Evolutionary conservation across 2,329 filamentous ascomycete species (phyloP).

Genomic region (Trichophyton simii): DNA sequence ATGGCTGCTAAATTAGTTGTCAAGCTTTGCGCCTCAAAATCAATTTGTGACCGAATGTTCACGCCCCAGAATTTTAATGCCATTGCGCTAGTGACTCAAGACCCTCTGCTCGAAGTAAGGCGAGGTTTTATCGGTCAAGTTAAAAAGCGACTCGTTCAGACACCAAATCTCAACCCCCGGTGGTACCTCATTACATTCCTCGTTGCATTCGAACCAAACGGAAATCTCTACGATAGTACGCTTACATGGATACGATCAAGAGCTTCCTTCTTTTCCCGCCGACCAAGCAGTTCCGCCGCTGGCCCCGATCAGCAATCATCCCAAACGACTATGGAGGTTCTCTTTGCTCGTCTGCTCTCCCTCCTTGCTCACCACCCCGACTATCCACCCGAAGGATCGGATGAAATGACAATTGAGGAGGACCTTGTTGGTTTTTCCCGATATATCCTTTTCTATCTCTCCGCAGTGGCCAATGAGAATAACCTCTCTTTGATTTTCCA

Average conservation of each 20-base stretch:
- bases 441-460: constrained; percentile 84
- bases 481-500: constrained; percentile 85
- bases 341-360: constrained; percentile 71
- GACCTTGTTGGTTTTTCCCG: constrained; percentile 66
- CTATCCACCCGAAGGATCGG: constrained; percentile 40
- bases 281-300: constrained; percentile 22
- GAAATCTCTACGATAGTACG: constrained; percentile 59
- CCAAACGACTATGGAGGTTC: constrained; percentile 57
- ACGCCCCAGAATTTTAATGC: constrained; percentile 64
- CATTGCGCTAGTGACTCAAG: constrained; percentile 70
- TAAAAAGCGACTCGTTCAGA: constrained; percentile 52
- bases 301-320: constrained; percentile 39
- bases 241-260: constrained; percentile 84
- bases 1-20: constrained; percentile 67
- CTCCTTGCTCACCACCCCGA: constrained; percentile 90
- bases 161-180: constrained; percentile 61
- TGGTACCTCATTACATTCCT: constrained; percentile 88
- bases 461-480: constrained; percentile 66
- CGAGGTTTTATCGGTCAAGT: constrained; percentile 69
- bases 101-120: constrained; percentile 60
- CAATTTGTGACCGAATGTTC: constrained; percentile 60
- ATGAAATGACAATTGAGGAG: constrained; percentile 38
- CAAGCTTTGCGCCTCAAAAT: constrained; percentile 68
- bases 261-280: constrained; percentile 50
- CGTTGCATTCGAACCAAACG: constrained; percentile 75